Base-by-base conservation (phyloP, 306 rosid genomes). In the Corylus avellana region DNA sequence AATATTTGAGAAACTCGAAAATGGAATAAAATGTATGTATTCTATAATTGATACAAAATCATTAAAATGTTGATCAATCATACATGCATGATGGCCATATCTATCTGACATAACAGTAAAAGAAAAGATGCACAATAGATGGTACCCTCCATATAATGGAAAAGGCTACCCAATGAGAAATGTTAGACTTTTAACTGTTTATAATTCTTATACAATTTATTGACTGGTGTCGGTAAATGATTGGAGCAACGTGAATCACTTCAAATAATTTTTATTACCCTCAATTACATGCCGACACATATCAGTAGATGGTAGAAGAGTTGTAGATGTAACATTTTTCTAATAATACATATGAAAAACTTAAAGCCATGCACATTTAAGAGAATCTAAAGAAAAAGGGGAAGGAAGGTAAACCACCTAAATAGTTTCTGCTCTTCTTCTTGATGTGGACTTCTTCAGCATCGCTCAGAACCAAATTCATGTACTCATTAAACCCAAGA, bases 391-490 rank as follows among this genome's bases (percentile, higher is more conserved):
- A 53, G 44, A 55, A 76, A 29, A 51, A 79, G 57, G 57, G 79
- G 7, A 27, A 68, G 51, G 5, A 58, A 56, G 35, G 73, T 69
- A 46, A 29, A 71, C 17, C 73, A 90, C 97, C 98, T 39, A 93
- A 79, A 47, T 89, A 59, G 84, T 93, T 93, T 84, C 81, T 88
- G 88, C 87, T 88, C 72, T 91, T 91, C 73, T 91, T 93, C 90
- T 93, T 93, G 80, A 93, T 9, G 70, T 89, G 88, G 39, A 91
- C 98, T 82, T 91, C 97, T 85, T 91, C 90, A 18, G 90, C 94
- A 63, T 90, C 92, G 56, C 88, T 92, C 69, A 88, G 72, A 32
- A 90, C 92, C 78, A 90, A 82, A 82, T 90, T 88, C 92, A 88
- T 90, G 89, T 88, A 90, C 76, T 90, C 94, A 59, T 88, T 92